These are phyloP conservation scores for Dryas octopetala DNA, from an alignment of 306 rosid genomes.

Conservation along the genomic window DNA sequence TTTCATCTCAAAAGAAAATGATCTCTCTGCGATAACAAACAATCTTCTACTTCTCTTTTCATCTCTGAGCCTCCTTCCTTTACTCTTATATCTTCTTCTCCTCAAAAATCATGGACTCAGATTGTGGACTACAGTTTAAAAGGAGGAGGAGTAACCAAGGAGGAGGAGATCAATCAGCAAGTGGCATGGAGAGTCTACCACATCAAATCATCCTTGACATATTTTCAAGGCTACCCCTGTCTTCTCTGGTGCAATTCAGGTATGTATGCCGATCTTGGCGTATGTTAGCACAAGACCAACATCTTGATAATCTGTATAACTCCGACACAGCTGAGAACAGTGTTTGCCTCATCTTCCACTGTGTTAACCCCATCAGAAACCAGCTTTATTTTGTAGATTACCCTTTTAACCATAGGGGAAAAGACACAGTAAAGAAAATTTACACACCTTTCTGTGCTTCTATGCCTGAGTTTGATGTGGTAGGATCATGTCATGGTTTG, in stretches of 20 bases:
- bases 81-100: too few relatives aligned
- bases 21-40: background rate
- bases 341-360: constrained; percentile 42
- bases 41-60: too few relatives aligned
- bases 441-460: constrained; percentile 23
- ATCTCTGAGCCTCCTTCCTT: too few relatives aligned
- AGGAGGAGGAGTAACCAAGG: background rate
- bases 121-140: background rate
- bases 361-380: constrained; percentile 39
- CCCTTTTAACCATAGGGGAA: constrained; percentile 7
- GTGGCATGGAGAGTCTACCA: constrained; percentile 29
- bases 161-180: background rate
- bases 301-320: background rate
- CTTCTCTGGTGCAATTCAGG: constrained; percentile 34
- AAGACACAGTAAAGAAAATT: constrained; percentile 22
- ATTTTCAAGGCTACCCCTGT: constrained; percentile 33
- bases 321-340: background rate
- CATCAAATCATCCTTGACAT: constrained; percentile 23
- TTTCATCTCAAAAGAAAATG: background rate
- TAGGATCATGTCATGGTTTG: constrained; percentile 40
- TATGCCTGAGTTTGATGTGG: constrained; percentile 38
- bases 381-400: constrained; percentile 33
- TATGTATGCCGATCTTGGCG: constrained; percentile 37
- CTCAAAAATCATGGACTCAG: background rate
- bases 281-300: constrained; percentile 16